phyloP scores from a whole-genome alignment of 2,329 filamentous ascomycete species.

The Aphanoascus verrucosus region DNA sequence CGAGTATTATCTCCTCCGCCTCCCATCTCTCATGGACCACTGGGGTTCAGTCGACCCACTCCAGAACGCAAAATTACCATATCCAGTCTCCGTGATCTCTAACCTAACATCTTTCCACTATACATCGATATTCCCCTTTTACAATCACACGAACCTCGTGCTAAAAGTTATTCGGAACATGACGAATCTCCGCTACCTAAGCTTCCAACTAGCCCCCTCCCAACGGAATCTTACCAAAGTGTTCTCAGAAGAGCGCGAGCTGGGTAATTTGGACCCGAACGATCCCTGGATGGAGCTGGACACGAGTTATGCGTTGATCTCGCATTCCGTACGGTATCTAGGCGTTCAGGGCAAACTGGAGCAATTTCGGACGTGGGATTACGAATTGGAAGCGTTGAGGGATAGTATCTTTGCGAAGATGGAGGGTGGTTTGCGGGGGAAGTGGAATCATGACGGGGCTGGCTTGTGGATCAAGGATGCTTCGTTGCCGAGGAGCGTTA shows the following conservation, averaged over 20 bases:
- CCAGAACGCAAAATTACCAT: conserved; percentile 19
- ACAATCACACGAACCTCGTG: conserved; percentile 46
- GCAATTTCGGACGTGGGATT: conserved; percentile 26
- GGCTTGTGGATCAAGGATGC: conserved; percentile 22
- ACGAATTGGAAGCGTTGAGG: conserved; percentile 24
- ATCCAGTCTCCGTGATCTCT: conserved; percentile 39
- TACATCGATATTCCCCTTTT: conserved; percentile 57
- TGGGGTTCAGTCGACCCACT: conserved; percentile 26
- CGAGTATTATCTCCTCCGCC: conserved; percentile 56
- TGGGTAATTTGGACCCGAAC: conserved; percentile 31
- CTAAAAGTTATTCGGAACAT: conserved; percentile 39
- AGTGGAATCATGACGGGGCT: conserved; percentile 25
- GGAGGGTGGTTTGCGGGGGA: conserved; percentile 18
- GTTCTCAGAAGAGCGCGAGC: conserved; percentile 30
- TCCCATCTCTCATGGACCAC: conserved; percentile 50
- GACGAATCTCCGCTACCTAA: conserved; percentile 44
- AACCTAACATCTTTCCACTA: conserved; percentile 41
- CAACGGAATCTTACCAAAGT: conserved; percentile 22
- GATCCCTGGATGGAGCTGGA: conserved; percentile 47
- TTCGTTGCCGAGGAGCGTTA: neutral
- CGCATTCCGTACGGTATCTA: conserved; percentile 25
- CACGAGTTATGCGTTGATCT: conserved; percentile 41
- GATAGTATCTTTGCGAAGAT: conserved; percentile 22
- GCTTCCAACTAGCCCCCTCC: conserved; percentile 42
- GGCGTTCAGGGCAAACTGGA: conserved; percentile 17